Percentiles rank a stretch among this genome's conserved stretches.
Evolutionary conservation across 148 eudicot species (phyloP).

Genomic region (Rhododendron ferrugineum): DNA sequence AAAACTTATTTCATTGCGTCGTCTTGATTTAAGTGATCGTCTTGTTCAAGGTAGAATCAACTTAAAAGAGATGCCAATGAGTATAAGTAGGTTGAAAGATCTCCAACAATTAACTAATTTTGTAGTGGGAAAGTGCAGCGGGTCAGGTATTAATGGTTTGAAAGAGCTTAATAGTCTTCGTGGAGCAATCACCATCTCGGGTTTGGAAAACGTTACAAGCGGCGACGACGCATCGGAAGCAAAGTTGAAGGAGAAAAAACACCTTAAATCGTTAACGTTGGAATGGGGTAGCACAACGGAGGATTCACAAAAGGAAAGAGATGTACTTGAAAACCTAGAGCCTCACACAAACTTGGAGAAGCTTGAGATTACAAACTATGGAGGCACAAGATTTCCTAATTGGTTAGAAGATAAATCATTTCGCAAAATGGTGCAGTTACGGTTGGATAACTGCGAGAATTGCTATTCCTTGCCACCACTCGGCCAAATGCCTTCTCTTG

Average conservation of each 20-base stretch:
- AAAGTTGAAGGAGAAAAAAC: neutral
- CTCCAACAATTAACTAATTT: neutral
- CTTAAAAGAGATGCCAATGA: too few species aligned
- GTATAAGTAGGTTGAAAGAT: too few species aligned
- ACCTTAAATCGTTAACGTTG: neutral
- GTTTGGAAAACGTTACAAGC: neutral
- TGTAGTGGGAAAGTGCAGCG: neutral
- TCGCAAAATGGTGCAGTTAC: neutral
- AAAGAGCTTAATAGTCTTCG: too few species aligned
- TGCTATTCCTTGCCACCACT: constrained; percentile 7
- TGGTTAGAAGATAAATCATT: constrained; percentile 16
- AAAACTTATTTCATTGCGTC: too few species aligned
- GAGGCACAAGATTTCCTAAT: neutral
- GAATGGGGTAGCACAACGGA: neutral
- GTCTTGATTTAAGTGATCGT: too few species aligned
- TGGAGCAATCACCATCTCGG: neutral
- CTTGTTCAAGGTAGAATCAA: too few species aligned
- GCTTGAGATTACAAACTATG: neutral
- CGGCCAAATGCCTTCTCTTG: constrained; percentile 3
- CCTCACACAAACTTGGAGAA: constrained; percentile 4
- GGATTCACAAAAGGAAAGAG: neutral
- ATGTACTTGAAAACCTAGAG: neutral
- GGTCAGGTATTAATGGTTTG: neutral
- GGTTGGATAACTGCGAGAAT: neutral
- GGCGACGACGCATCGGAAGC: constrained; percentile 1